Conservation (phyloP, 192 early-diverging fungal species). For the Backusella macrospora region DNA sequence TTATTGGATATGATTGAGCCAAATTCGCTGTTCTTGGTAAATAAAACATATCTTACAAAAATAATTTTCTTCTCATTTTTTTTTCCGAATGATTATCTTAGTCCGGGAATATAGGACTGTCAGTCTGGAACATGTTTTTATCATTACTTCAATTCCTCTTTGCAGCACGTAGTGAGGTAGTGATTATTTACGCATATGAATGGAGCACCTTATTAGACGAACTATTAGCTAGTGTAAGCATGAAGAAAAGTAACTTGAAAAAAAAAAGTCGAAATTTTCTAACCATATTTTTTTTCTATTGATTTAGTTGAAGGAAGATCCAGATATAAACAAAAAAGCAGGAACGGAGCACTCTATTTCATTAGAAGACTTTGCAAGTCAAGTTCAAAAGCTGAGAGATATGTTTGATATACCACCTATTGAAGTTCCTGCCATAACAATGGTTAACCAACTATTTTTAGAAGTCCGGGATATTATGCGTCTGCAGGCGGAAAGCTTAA, state of each 20-base stretch:
- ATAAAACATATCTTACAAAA: neutral
- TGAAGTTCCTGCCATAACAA: conserved; percentile 25
- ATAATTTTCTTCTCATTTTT: neutral
- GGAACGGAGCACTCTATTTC: neutral
- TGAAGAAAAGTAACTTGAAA: too few relatives aligned
- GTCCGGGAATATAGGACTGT: conserved; percentile 28
- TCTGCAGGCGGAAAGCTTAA: conserved; percentile 35
- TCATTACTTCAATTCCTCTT: conserved; percentile 44
- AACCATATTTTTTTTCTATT: neutral
- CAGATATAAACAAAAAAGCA: neutral
- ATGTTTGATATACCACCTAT: conserved; percentile 49
- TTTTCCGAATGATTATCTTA: neutral
- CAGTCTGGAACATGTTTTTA: conserved; percentile 43
- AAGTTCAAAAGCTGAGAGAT: conserved; percentile 20
- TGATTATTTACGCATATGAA: conserved; percentile 41
- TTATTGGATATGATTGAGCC: conserved; percentile 23
- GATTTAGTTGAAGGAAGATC: neutral
- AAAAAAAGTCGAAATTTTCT: neutral
- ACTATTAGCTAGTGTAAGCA: conserved; percentile 35
- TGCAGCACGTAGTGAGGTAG: conserved; percentile 35
- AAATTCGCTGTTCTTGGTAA: conserved; percentile 20
- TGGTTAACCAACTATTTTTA: conserved; percentile 42
- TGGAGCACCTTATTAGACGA: conserved; percentile 44
- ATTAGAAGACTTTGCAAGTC: conserved; percentile 18
- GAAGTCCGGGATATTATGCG: conserved; percentile 44